Percentiles rank a stretch among this genome's conserved stretches.
Conservation (phyloP, 768 basidiomycete genomes). For the Botryobasidium botryosum region DNA sequence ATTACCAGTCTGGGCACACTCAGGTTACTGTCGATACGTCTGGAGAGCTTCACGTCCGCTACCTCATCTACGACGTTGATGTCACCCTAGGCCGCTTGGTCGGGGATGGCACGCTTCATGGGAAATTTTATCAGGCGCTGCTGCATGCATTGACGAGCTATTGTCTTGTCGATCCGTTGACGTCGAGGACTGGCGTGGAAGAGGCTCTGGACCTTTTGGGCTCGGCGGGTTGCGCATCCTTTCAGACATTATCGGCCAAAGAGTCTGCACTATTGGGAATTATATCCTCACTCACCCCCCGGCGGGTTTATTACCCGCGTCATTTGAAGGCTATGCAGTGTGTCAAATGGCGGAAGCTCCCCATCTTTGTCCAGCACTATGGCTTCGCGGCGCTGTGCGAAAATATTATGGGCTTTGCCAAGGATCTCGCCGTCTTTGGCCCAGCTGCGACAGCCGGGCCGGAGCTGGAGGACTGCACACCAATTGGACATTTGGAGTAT, state of each 20-base stretch:
- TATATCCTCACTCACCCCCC: slow-evolving; percentile 23
- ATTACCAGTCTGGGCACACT: slow-evolving; percentile 16
- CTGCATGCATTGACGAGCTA: slow-evolving; percentile 33
- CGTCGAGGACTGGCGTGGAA: slow-evolving; percentile 27
- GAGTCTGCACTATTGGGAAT: slow-evolving; percentile 21
- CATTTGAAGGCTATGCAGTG: slow-evolving; percentile 23
- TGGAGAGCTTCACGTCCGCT: slow-evolving; percentile 14
- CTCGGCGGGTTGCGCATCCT: slow-evolving; percentile 26
- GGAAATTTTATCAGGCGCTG: slow-evolving; percentile 24
- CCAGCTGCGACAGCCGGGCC: too few relatives aligned
- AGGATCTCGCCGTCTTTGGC: too few relatives aligned
- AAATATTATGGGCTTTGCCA: too few relatives aligned
- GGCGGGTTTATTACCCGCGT: slow-evolving; percentile 18
- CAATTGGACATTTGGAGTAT: too few relatives aligned
- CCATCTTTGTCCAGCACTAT: too few relatives aligned
- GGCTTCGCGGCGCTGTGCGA: too few relatives aligned
- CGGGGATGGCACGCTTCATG: slow-evolving; percentile 17
- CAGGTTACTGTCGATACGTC: slow-evolving; percentile 10
- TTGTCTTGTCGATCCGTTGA: slow-evolving; percentile 28
- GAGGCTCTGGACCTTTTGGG: slow-evolving; percentile 26
- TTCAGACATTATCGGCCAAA: slow-evolving; percentile 21
- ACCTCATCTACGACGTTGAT: slow-evolving; percentile 20
- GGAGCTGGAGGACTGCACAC: too few relatives aligned
- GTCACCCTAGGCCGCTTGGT: slow-evolving; percentile 18
- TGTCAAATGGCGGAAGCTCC: too few relatives aligned